Base-by-base conservation (phyloP, 2,329 filamentous ascomycete species). In the Penicillium sp. region DNA sequence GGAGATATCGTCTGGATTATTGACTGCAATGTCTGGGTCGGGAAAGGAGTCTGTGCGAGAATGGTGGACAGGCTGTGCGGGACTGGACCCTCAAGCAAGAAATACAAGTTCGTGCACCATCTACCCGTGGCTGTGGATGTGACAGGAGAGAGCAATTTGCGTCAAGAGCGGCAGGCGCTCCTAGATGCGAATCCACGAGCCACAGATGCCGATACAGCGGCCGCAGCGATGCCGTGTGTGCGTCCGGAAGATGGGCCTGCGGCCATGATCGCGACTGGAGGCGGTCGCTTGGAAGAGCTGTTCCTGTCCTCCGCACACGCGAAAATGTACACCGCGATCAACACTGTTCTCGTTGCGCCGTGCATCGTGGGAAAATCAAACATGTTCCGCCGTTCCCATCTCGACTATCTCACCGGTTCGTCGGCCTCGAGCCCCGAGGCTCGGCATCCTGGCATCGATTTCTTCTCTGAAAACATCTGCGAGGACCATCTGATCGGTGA, bases 241-340 rank as follows among this genome's bases (percentile, higher is more conserved):
- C 61, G 61, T 26, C 62, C 63, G 28, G 63, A 66, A 36, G 62
- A 66, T 33, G 55, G 57, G 8, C 40, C 59, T 25, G 44, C 51
- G 14, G 61, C 53, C 19, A 62, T 56, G 48, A 65, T 73, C 33
- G 67, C 66, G 53, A 74, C 77, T 38, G 86, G 86, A 35, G 94
- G 95, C 22, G 92, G 91, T 6, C 84, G 91, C 0, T 81, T 99
- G 0, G 94, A 99, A 70, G 94, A 99, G 70, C 85, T 93, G 74
- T 99, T 97, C 77, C 89, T 99, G 82, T 88, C 91, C 0, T 94
- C 91, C 0, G 86, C 91, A 0, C 94, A 99, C 73, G 91, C 91
- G 65, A 99, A 99, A 71, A 97, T 99, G 80, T 99, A 99, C 77
- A 88, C 88, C 9, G 94, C 93, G 58, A 99, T 99, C 81, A 97